Base-by-base conservation (phyloP, 352 stramenopile species). In the Phytophthora sansomeana region DNA sequence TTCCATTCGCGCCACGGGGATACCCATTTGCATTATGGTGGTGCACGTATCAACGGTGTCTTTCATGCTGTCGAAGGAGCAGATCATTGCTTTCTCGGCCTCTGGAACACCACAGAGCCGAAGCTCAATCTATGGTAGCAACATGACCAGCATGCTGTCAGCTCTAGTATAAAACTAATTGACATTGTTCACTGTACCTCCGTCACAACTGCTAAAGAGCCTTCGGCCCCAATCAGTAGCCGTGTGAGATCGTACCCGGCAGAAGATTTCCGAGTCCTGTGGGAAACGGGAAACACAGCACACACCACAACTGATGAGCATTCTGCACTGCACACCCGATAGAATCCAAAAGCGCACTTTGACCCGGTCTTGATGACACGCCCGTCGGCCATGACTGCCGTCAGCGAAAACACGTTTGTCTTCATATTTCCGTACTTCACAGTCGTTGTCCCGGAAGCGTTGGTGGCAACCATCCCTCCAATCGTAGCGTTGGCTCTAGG, bases 161-260 rank as follows among this genome's bases (percentile, higher is more conserved):
- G 13, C 5, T 52, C 6, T 47, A 9, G 17, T 5, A 17, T 14
- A 47, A 24, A 24, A 28, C 8, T 19, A n/a, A 29, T 28, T 3
- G 6, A 29, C n/a, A 16, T 28, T 47, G n/a, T 47, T 47, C 5
- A 29, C n/a, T 6, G 21, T 56, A 85, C 75, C 75, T 98, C 89
- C 1, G 96, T 99, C 21, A 99, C 88, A 28, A 99, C 79, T 0
- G 87, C 96, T 16, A 98, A 79, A 28, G 95, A 98, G 38, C 96
- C 96, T 77, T 99, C 97, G 16, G 86, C 96, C 6, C 96, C 96
- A 56, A 97, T 95, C 11, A 99, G 69, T 5, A 99, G 78, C 6
- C 83, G 75, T 0, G 93, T 95, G 51, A 99, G 82, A 70, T 99
- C 96, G 74, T 99, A 99, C 2, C 97, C 97, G 14, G 97, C 96